These are phyloP conservation scores for Cryomyces minteri DNA, from an alignment of 495 filamentous ascomycete genomes.

Conservation along the genomic window DNA sequence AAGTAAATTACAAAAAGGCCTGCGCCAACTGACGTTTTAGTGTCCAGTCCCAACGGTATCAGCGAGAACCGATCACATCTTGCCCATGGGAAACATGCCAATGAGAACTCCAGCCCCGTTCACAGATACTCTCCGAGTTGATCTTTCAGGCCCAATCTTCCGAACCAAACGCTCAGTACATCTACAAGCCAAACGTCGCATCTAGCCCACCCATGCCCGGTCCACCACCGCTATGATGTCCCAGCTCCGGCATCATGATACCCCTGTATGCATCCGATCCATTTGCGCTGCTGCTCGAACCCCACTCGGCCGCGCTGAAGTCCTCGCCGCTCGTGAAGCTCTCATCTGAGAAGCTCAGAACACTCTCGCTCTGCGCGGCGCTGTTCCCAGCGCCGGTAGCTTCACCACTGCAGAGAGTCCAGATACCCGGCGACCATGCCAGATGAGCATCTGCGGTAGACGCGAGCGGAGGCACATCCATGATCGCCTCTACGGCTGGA, in stretches of 20 bases:
- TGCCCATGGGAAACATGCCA: too few relatives aligned
- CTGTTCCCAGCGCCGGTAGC: constrained; percentile 2
- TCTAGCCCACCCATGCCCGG: constrained; percentile 28
- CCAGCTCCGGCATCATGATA: constrained; percentile 29
- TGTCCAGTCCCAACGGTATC: too few relatives aligned
- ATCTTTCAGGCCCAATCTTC: too few relatives aligned
- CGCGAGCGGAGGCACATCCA: constrained; percentile 12
- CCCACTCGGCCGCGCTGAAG: constrained; percentile 1
- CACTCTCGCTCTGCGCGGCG: constrained; percentile 33
- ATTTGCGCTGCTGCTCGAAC: constrained; percentile 1
- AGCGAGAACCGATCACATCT: too few relatives aligned
- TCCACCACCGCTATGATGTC: constrained; percentile 9
- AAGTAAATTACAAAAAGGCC: too few relatives aligned
- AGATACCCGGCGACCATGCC: constrained; percentile 36
- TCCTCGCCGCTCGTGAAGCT: constrained; percentile 20
- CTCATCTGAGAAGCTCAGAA: constrained; percentile 60
- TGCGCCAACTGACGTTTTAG: too few relatives aligned
- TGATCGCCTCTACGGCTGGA: constrained; percentile 31
- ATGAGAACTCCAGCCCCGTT: too few relatives aligned
- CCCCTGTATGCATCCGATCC: constrained; percentile 25
- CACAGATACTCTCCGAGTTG: too few relatives aligned
- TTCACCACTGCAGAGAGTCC: constrained; percentile 8
- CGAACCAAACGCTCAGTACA: too few relatives aligned
- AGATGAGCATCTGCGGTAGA: constrained; percentile 17
- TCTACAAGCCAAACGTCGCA: constrained; percentile 21